Conservation (phyloP, 2,329 filamentous ascomycete species). For the Microdochium trichocladiopsis region DNA sequence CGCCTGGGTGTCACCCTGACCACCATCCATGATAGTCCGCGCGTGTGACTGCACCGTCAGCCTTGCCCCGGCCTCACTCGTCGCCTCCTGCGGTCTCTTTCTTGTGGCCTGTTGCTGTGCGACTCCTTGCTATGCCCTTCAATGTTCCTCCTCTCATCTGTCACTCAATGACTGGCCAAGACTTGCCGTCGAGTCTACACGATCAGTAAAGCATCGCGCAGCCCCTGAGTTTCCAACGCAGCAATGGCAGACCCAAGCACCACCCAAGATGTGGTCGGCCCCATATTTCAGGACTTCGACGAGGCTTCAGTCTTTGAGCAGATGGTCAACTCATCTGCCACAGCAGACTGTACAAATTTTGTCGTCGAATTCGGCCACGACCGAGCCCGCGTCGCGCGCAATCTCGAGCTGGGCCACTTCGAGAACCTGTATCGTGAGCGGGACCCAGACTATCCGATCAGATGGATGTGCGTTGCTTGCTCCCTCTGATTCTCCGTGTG, state of each 20-base stretch:
- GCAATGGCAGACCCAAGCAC: background rate
- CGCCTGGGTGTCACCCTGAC: no score
- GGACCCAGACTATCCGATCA: slow-evolving; percentile 39
- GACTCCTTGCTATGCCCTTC: no score
- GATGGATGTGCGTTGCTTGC: slow-evolving; percentile 57
- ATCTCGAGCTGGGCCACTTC: slow-evolving; percentile 39
- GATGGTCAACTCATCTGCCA: slow-evolving; percentile 23
- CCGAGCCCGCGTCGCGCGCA: slow-evolving; percentile 46
- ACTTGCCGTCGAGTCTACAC: no score
- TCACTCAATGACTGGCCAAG: background rate
- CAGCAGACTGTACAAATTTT: slow-evolving; percentile 45
- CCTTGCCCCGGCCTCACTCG: background rate
- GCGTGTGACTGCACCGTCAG: background rate
- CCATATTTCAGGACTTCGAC: slow-evolving; percentile 54
- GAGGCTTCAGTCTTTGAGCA: slow-evolving; percentile 33
- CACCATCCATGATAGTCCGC: background rate
- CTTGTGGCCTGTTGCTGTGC: no score
- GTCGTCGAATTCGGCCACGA: slow-evolving; percentile 57
- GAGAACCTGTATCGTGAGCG: slow-evolving; percentile 25
- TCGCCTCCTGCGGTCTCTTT: background rate
- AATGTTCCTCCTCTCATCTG: background rate
- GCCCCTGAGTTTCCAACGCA: no score
- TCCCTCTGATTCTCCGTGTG: background rate
- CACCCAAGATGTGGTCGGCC: no score
- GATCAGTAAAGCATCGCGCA: no score